Evolutionary conservation across 2,329 filamentous ascomycete genomes (phyloP), one percentile per base, ranked within the genome.

Genomic region (Phaeoacremonium minimum): DNA sequence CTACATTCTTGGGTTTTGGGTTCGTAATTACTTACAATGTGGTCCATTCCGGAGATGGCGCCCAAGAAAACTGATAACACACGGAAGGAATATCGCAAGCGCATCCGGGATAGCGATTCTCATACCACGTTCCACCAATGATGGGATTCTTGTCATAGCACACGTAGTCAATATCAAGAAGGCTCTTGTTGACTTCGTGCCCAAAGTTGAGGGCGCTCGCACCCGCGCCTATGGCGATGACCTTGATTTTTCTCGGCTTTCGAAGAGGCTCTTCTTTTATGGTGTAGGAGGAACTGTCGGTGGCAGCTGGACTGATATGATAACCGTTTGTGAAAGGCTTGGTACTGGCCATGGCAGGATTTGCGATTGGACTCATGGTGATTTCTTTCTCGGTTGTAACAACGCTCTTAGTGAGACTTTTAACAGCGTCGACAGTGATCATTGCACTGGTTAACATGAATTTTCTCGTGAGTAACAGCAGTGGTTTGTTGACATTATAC

Each of bases 111-210:
- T 46, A 52, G 16, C 43, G 48, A 39, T 53, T 52, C 37, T 53
- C 51, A 31, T 44, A 46, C 49, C 51, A 53, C 6, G 51, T 52
- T 8, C 50, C 49, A 12, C 51, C 51, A 28, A 51, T 39, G 30
- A 51, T 46, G 15, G 47, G 42, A 32, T 59, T 58, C 46, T 59
- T 58, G 20, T 60, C 57, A 32, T 54, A 59, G 13, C 22, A 26
- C 9, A 26, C 22, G 9, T 9, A n/a, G 9, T 50, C 46, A 13
- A 51, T 34, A 30, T 50, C 43, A 7, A 51, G 40, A 3, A 33
- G 29, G 26, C 44, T 47, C 8, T 11, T 41, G 37, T 40, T 35
- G 15, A 52, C 29, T 33, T 51, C 46, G 14, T 51, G 49, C 14
- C 46, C 46, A 17, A 57, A 34, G 39, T 54, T 55, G 18, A 57